Base-by-base conservation (phyloP, 2,329 filamentous ascomycete species). In the Alternaria angustiovoidea region DNA sequence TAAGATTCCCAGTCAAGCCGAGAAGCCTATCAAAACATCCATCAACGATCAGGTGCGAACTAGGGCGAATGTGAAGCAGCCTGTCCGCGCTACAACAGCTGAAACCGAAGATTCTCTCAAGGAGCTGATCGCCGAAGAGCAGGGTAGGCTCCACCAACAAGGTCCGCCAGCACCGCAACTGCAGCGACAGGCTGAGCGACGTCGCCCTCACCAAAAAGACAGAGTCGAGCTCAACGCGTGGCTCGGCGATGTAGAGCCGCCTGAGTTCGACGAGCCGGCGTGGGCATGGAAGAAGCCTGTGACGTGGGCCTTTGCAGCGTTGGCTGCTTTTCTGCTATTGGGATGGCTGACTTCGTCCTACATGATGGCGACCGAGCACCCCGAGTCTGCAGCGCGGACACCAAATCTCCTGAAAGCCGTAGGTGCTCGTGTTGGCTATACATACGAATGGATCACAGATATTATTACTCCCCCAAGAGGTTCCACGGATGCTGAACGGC, bases 381-480 rank as follows among this genome's bases (percentile, higher is more conserved):
- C 63, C 30, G 55, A 57, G 11, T 64, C 59, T 43, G 51, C 20
- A 30, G 42, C 57, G 30, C 60, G 55, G 24, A 42, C 57, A 7
- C 59, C 59, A 26, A 58, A 62, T 18, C 32, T 71, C 46, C 14
- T 51, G 12, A 61, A 54, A 5, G 71, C 70, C 11, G 18, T 68
- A 4, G 47, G 44, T 28, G 52, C 54, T 18, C 68, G 69, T n/a
- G 53, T 72, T 24, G 54, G 43, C n/a, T 61, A 64, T 28, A 59
- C 66, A 3, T 65, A 58, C 42, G 57, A 65, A 26, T 56, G 56
- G 16, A 14, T 70, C 8, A 62, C 62, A 7, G 61, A 66, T 4
- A 62, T 52, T 57, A 67, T 74, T 30, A 41, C 46, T 49, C 71
- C 69, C 26, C 70, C 67, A 28, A n/a, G n/a, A 39, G 36, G 36